Conservation (phyloP, 805 yeast genomes). For the Teunomyces funiuensis region DNA sequence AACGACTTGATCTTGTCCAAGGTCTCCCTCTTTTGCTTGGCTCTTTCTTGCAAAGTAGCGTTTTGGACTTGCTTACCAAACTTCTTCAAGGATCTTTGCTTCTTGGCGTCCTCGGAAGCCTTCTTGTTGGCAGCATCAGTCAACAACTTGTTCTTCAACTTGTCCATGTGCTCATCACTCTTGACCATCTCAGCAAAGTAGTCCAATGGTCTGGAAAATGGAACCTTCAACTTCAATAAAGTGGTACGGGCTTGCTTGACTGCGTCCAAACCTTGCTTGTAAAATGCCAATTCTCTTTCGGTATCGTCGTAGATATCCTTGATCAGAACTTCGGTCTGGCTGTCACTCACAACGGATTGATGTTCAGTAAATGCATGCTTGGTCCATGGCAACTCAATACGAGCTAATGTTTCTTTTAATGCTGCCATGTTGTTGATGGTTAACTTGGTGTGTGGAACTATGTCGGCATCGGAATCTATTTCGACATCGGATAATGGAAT, state of each 20-base stretch:
- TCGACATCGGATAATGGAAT: constrained; percentile 89
- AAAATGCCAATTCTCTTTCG: constrained; percentile 91
- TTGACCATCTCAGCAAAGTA: constrained; percentile 99
- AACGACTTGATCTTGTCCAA: constrained; percentile 87
- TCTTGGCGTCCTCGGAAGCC: constrained; percentile 89
- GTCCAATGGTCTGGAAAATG: constrained; percentile 91
- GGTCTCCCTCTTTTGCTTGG: constrained; percentile 87
- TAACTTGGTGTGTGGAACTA: constrained; percentile 86
- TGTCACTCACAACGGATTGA: constrained; percentile 64
- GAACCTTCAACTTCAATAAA: constrained; percentile 67
- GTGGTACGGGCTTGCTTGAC: constrained; percentile 69
- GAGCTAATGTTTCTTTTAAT: constrained; percentile 62
- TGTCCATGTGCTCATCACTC: constrained; percentile 97
- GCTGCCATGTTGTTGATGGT: constrained; percentile 90
- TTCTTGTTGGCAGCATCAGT: constrained; percentile 81
- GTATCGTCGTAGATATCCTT: constrained; percentile 94
- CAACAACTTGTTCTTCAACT: constrained; percentile 75
- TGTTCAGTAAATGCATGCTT: constrained; percentile 81
- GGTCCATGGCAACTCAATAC: constrained; percentile 64
- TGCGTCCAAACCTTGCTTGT: constrained; percentile 89
- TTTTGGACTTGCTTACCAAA: constrained; percentile 97
- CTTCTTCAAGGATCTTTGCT: constrained; percentile 92
- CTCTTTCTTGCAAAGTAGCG: constrained; percentile 90
- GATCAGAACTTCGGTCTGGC: constrained; percentile 61
- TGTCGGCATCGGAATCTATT: constrained; percentile 90